Conservation (phyloP, 371 early-diverging fungal genomes). For the Syncephalastrum sp. region DNA sequence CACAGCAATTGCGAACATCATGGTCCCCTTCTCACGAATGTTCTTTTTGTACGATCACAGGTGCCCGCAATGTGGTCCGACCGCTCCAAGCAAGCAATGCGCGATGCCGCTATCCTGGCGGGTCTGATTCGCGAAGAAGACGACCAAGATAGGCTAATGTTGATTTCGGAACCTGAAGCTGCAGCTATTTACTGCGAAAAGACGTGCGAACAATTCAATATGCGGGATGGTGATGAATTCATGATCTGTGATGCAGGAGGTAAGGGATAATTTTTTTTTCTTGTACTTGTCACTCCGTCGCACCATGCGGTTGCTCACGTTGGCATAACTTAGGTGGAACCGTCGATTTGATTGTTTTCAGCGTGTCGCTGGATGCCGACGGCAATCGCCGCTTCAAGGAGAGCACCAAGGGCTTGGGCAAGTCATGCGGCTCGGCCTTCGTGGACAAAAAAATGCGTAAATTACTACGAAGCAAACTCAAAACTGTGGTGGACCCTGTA, state of each 20-base stretch:
- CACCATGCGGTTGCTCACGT: background rate
- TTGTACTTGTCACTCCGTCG: background rate
- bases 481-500: constrained; percentile 28
- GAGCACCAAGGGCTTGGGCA: constrained; percentile 54
- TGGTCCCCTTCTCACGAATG: background rate
- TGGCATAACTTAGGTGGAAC: constrained; percentile 43
- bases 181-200: constrained; percentile 63
- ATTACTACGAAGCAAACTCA: constrained; percentile 46
- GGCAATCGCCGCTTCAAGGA: constrained; percentile 47
- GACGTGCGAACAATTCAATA: constrained; percentile 56
- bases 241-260: constrained; percentile 66
- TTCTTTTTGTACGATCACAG: constrained; percentile 6
- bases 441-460: constrained; percentile 55
- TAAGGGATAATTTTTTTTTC: constrained; percentile 2
- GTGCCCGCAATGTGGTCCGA: constrained; percentile 68
- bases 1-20: background rate
- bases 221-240: constrained; percentile 57
- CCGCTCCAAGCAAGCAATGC: constrained; percentile 59
- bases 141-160: constrained; percentile 51
- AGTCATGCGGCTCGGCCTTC: constrained; percentile 59
- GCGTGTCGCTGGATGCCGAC: constrained; percentile 29
- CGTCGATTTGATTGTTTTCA: constrained; percentile 57
- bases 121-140: constrained; percentile 48
- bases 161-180: constrained; percentile 63
- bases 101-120: constrained; percentile 53